A percentile compares a stretch with the other conserved stretches of the same genome.
Conservation (phyloP, 257 asterid genomes). For the Euphrasia confusa region DNA sequence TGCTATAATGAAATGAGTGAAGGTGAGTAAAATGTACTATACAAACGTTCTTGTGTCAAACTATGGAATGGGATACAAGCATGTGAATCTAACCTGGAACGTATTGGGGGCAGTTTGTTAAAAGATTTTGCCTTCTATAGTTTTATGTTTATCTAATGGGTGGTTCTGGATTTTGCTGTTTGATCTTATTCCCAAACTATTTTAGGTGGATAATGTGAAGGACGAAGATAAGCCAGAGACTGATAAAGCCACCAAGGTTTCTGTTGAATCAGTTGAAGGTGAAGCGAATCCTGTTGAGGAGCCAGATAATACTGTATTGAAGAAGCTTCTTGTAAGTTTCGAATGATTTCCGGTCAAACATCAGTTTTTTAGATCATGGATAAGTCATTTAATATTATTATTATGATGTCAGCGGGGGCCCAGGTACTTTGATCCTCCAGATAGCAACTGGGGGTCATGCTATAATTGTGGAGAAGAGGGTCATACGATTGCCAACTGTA, state of each 20-base stretch:
- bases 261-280: conserved; percentile 29
- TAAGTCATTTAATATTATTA: conserved; percentile 29
- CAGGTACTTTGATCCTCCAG: conserved; percentile 96
- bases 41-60: background rate
- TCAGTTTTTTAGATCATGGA: conserved; percentile 31
- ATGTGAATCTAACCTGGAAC: too few relatives aligned
- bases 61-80: background rate
- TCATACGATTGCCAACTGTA: conserved; percentile 67
- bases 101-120: background rate
- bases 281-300: conserved; percentile 39
- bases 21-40: background rate
- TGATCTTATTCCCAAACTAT: conserved; percentile 3
- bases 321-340: conserved; percentile 96
- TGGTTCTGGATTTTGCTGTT: background rate
- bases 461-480: conserved; percentile 98
- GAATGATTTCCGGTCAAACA: conserved; percentile 31
- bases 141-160: background rate
- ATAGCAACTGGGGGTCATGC: conserved; percentile 89
- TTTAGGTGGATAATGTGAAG: conserved; percentile 46
- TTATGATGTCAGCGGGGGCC: conserved; percentile 84
- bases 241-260: conserved; percentile 33
- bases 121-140: conserved; percentile 1
- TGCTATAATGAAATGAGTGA: background rate
- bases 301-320: conserved; percentile 53
- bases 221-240: conserved; percentile 38